Evolutionary conservation across 1,284 basidiomycete species (phyloP), one percentile per base, ranked within the genome.

Genomic region (Omphalotus olearius): DNA sequence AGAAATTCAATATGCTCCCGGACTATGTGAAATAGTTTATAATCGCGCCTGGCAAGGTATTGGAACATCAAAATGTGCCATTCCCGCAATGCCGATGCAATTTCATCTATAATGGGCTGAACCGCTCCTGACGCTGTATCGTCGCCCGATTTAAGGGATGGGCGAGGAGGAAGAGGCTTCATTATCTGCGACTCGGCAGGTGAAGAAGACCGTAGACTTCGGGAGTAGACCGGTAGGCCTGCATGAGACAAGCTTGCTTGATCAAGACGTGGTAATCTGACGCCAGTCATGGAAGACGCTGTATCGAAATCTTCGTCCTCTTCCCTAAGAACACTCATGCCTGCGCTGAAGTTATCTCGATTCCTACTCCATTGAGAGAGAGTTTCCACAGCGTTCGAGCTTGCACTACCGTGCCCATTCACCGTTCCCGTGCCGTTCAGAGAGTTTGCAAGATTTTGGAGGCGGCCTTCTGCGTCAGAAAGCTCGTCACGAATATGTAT

Each of bases 31-130:
- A 98, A 97, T 16, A 96, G 81, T 39, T 81, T 81, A 72, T 99
- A 99, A 63, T 98, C 91, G 52, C 93, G 82, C 47, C 83, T 78
- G 3, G 87, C 85, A 23, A 99, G 85, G 67, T 98, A 95, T 51
- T 87, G 85, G 63, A 94, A 95, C 78, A 98, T 88, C 26, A 96
- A 78, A 25, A 83, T 82, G 63, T 94, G 89, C 93, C 95, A 98
- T 78, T 98, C 96, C 35, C 95, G 83, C 39, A 98, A 73, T 0
- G 96, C 94, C 17, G 93, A 96, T 0, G 96, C 91, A 60, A 99
- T 97, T 71, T 99, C 96, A 69, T 99, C 96, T 48, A 98, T 83
- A 62, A 98, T 85, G 1, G 95, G 96, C 64, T 97, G 94, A 10
- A 70, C 73, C 23, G 79, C 75, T 5, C 93, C 93, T 0, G 87